Evolutionary conservation across 2,329 filamentous ascomycete species (phyloP).

Genomic region (Ascomycota sp.): DNA sequence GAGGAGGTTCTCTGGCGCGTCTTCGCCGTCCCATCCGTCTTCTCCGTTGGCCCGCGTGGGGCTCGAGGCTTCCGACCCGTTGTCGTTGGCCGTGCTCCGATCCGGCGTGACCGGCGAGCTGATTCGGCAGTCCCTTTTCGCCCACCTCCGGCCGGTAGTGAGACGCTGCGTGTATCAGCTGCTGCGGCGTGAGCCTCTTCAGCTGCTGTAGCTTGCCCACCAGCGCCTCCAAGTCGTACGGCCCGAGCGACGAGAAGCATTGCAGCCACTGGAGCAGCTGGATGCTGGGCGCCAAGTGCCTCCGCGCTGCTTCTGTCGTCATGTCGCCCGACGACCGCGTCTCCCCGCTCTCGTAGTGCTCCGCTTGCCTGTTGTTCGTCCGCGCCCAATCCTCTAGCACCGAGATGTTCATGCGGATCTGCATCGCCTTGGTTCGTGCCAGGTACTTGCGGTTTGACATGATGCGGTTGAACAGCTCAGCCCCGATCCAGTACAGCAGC

Average conservation of each 20-base stretch:
- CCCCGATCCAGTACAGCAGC: slow-evolving; percentile 86
- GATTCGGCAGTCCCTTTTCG: slow-evolving; percentile 80
- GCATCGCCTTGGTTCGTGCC: slow-evolving; percentile 94
- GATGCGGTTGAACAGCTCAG: slow-evolving; percentile 92
- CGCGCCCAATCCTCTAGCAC: slow-evolving; percentile 90
- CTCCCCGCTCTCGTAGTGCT: slow-evolving; percentile 87
- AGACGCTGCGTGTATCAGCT: slow-evolving; percentile 78
- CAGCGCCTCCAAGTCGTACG: slow-evolving; percentile 71
- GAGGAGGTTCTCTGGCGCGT: slow-evolving; percentile 54
- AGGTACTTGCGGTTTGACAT: slow-evolving; percentile 93
- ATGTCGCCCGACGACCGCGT: slow-evolving; percentile 70
- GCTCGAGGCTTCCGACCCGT: slow-evolving; percentile 21
- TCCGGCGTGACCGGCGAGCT: too few species aligned
- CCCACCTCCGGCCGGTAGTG: slow-evolving; percentile 91
- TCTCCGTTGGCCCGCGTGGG: slow-evolving; percentile 16
- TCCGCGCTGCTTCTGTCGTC: slow-evolving; percentile 64
- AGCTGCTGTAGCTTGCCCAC: slow-evolving; percentile 80
- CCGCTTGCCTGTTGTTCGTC: slow-evolving; percentile 78
- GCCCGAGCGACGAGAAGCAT: slow-evolving; percentile 79
- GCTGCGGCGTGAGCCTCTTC: slow-evolving; percentile 63
- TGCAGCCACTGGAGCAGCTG: slow-evolving; percentile 95
- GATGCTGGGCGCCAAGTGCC: slow-evolving; percentile 75
- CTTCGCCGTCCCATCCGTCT: slow-evolving; percentile 28
- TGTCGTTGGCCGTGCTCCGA: slow-evolving; percentile 16
- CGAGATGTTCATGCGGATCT: slow-evolving; percentile 97